Evolutionary conservation across 768 basidiomycete genomes (phyloP), one percentile per base, ranked within the genome.

Genomic region (Melanogaster broomeanus): DNA sequence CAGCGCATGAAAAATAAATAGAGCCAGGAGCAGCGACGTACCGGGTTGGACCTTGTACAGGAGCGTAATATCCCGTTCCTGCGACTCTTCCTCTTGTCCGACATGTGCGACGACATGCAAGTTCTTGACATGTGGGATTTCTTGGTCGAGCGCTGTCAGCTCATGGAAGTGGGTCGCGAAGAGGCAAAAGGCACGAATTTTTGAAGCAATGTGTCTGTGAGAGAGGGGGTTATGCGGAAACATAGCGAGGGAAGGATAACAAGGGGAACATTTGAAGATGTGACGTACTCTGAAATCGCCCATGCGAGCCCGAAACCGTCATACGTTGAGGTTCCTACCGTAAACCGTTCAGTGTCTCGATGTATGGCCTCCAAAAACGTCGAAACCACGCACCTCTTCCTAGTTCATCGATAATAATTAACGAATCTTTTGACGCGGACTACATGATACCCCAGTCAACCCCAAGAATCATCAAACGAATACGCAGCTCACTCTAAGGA

Each of bases 91-190:
- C 5, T 76, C 73, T 39, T 78, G 70, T 16, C 81, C 77, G 15
- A 98, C 93, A 61, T 97, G 91, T 5, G 97, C 96, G 13, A 94
- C 90, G 45, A 98, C 96, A 63, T 98, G 95, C 28, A 98, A 69
- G 67, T 98, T 99, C 69, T 91, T 91, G 48, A 99, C 93, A 56
- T 94, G 88, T 0, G 79, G 55, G 19, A 94, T 75, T 65, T 94
- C 82, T 70, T 96, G 88, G 56, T 94, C 88, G 19, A 99, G 79
- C 0, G 89, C 85, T 0, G 97, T 98, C 31, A 99, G 77, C 66
- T 99, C 97, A 69, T 98, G 96, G 72, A 98, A 99, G 67, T 98
- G 96, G 0, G 97, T 97, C 0, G 97, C 96, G 63, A 99, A 99
- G 7, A 98, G 77, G 64, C 94, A 96, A 70, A 97, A 97, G 2